A percentile compares a stretch with the other conserved stretches of the same genome.
Conservation (phyloP, 768 basidiomycete species). For the Kwoniella sp. region DNA sequence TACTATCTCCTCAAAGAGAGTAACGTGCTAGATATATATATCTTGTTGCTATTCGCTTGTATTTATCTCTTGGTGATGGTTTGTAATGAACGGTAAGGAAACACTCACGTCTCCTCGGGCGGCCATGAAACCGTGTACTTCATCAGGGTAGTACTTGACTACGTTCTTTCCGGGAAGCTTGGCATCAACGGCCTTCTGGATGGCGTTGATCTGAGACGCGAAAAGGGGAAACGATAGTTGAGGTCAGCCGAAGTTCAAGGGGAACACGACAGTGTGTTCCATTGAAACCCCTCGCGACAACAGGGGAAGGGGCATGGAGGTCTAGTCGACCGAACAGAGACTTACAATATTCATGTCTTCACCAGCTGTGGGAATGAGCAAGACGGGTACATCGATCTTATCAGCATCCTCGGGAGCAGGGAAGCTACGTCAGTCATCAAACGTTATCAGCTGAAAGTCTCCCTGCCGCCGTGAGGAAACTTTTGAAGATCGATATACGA, state of each 20-base stretch:
- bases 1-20: no score
- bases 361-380: slow-evolving; percentile 64
- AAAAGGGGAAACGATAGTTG: not conserved
- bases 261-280: no score
- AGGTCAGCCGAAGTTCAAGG: not conserved
- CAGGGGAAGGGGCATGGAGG: no score
- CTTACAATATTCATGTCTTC: slow-evolving; percentile 65
- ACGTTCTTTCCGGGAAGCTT: slow-evolving; percentile 44
- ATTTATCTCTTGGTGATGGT: no score
- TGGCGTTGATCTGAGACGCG: slow-evolving; percentile 33
- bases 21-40: no score
- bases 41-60: no score
- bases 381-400: slow-evolving; percentile 62
- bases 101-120: slow-evolving; percentile 47
- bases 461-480: no score
- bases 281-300: no score
- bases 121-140: slow-evolving; percentile 44
- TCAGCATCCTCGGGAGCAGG: slow-evolving; percentile 59
- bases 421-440: slow-evolving; percentile 24
- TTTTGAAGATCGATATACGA: no score
- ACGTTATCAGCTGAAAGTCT: no score
- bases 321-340: no score
- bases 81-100: no score
- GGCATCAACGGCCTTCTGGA: slow-evolving; percentile 35
- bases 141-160: slow-evolving; percentile 33